phyloP scores from a whole-genome alignment of 352 stramenopile species.

The Globisporangium heterothallicum region DNA sequence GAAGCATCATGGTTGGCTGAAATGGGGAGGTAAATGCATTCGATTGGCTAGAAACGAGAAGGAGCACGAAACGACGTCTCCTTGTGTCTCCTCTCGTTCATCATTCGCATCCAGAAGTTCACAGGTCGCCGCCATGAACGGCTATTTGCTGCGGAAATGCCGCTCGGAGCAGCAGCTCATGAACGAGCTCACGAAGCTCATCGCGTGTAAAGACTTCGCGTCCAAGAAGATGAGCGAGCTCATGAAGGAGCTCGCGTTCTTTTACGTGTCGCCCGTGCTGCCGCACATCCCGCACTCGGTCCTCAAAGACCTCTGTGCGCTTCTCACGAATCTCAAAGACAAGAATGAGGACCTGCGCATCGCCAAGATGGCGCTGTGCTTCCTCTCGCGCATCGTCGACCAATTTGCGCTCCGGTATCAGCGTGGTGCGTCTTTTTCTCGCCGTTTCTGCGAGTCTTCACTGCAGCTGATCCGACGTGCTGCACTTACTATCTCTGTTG shows the following conservation, averaged over 20 bases:
- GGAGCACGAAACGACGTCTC: constrained; percentile 24
- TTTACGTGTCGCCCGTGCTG: constrained; percentile 58
- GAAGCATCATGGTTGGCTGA: no score
- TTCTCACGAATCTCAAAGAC: constrained; percentile 70
- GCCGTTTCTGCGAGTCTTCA: no score
- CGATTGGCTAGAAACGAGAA: constrained; percentile 10
- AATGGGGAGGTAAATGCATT: no score
- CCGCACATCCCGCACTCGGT: constrained; percentile 53
- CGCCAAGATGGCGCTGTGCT: constrained; percentile 50
- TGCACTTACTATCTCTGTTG: background rate
- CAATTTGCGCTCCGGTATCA: constrained; percentile 50
- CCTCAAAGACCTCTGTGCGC: constrained; percentile 51
- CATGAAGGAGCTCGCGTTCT: constrained; percentile 64
- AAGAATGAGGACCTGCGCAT: constrained; percentile 79
- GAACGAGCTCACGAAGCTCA: constrained; percentile 69
- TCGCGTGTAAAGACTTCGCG: constrained; percentile 49
- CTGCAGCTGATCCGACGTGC: no score
- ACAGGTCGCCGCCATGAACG: constrained; percentile 40
- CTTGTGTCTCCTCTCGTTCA: no score
- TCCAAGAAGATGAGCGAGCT: constrained; percentile 70
- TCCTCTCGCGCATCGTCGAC: constrained; percentile 55
- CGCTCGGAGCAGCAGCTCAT: constrained; percentile 81
- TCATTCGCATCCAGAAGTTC: background rate
- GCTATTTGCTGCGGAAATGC: constrained; percentile 61
- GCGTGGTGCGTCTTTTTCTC: background rate